Conservation (phyloP, 2,329 filamentous ascomycete species). For the Aspergillus proliferans region DNA sequence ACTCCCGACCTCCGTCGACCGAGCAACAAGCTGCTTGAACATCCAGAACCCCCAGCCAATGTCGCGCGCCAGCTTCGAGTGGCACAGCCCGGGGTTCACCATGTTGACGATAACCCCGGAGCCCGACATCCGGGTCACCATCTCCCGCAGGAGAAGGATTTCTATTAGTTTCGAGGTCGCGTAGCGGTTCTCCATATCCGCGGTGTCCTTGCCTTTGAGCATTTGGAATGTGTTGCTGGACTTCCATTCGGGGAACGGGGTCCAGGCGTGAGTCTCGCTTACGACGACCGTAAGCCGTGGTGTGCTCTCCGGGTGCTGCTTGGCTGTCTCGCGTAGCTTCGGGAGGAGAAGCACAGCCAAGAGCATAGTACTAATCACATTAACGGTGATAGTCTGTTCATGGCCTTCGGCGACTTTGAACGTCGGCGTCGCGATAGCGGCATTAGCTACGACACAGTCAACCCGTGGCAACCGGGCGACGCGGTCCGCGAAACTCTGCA, state of each 20-base stretch:
- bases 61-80: not conserved
- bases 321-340: slow-evolving; percentile 32
- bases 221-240: slow-evolving; percentile 25
- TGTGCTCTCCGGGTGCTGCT: slow-evolving; percentile 17
- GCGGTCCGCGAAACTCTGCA: slow-evolving; percentile 26
- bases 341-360: slow-evolving; percentile 19
- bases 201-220: slow-evolving; percentile 22
- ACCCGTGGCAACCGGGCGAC: slow-evolving; percentile 20
- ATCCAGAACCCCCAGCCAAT: not conserved
- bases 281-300: slow-evolving; percentile 27
- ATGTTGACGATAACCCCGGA: slow-evolving; percentile 42
- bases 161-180: slow-evolving; percentile 40
- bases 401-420: slow-evolving; percentile 8
- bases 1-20: not conserved
- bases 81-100: slow-evolving; percentile 46
- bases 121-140: slow-evolving; percentile 13
- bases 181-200: slow-evolving; percentile 36
- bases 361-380: slow-evolving; percentile 35
- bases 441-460: slow-evolving; percentile 25
- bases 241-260: slow-evolving; percentile 24
- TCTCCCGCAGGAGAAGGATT: slow-evolving; percentile 33
- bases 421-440: not conserved
- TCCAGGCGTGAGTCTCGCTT: slow-evolving; percentile 34
- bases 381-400: slow-evolving; percentile 39
- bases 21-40: not conserved